Conservation (phyloP, 2,329 filamentous ascomycete species). For the Aquanectria penicillioides region DNA sequence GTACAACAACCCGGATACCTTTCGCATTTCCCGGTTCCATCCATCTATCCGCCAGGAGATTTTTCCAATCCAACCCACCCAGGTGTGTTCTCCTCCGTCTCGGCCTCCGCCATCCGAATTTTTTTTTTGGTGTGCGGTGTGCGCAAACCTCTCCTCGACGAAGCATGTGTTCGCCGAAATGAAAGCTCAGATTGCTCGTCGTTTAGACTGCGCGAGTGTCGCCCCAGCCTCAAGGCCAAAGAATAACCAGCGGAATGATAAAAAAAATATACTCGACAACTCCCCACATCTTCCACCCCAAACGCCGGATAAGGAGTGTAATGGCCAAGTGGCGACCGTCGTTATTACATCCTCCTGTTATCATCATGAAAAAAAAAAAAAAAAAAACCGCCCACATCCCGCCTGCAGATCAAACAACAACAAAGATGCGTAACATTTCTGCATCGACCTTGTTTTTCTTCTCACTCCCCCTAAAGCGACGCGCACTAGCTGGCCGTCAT, state of each 20-base stretch:
- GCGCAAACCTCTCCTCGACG: constrained; percentile 10
- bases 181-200: not conserved
- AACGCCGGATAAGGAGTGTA: constrained; percentile 52
- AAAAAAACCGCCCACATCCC: constrained; percentile 29
- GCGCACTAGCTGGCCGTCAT: constrained; percentile 23
- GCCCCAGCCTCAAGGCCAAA: constrained; percentile 14
- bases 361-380: constrained; percentile 43
- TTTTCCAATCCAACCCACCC: constrained; percentile 38
- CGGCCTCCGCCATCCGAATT: constrained; percentile 14
- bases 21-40: constrained; percentile 31
- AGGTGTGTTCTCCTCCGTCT: constrained; percentile 16
- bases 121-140: constrained; percentile 9
- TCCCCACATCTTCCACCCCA: constrained; percentile 40
- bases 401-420: constrained; percentile 34
- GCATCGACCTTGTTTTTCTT: constrained; percentile 11
- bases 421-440: constrained; percentile 21
- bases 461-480: constrained; percentile 16
- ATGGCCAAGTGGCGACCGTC: constrained; percentile 48
- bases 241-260: constrained; percentile 29
- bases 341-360: constrained; percentile 51
- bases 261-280: constrained; percentile 39
- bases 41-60: constrained; percentile 40
- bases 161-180: not conserved
- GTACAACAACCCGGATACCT: constrained; percentile 25
- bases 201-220: not conserved